Base-by-base conservation (phyloP, 148 eudicot genomes). In the Diospyros kaki region DNA sequence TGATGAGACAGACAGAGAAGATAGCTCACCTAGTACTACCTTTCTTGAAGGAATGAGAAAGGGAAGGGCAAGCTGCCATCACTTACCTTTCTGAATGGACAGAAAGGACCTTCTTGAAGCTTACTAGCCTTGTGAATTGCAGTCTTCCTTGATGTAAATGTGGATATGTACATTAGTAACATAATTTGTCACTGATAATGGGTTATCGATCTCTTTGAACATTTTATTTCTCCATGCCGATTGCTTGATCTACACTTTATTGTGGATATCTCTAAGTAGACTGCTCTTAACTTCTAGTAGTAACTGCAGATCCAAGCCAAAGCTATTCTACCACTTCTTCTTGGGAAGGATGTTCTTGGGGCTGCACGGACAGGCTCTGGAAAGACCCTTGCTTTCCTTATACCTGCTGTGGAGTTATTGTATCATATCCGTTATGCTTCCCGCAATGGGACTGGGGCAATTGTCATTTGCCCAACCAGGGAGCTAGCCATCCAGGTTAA, bases 331-430 rank as follows among this genome's bases (percentile, higher is more conserved):
- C 92, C 92, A 52, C 93, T 95, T 44, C 65, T 92, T 76, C 94
- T 89, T 84, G 96, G 94, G 17, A 89, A 88, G 83, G 96, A 95
- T 84, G 91, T 95, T 73, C 96, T 95, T 81, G 99, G 99, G 75
- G 99, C 99, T 78, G 99, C 99, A 71, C 90, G 99, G 75, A 95
- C 99, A 54, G 99, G 99, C 81, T 92, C 99, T 10, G 99, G 99
- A 53, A 95, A 92, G 84, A 95, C 99, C 66, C 97, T 92, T 79
- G 99, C 99, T 13, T 95, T 95, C 81, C 85, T 95, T 60, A 63
- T 95, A 72, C 98, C 98, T 55, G 97, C 97, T 13, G 89, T 94
- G 46, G 98, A 94, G 82, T 53, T 91, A 73, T 66, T 94, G 74
- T 81, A 86, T 78, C 77, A 87, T 43, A 75, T 74, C 53, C 85